Conservation (phyloP, 352 stramenopile genomes). For the Globisporangium ultimum region DNA sequence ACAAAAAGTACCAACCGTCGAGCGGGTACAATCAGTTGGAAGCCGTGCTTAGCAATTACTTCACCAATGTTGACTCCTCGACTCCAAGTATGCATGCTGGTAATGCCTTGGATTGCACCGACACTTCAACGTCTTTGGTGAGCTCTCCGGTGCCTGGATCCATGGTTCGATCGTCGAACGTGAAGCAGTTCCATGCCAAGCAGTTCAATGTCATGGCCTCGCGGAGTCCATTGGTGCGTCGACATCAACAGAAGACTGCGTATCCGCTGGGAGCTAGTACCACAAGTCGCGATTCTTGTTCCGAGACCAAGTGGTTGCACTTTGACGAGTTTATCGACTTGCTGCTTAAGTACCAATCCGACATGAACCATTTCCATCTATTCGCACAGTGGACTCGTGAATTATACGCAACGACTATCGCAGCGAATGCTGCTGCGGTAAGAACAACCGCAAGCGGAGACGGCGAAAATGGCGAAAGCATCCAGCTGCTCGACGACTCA, state of each 20-base stretch:
- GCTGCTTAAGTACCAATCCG: slow-evolving; percentile 50
- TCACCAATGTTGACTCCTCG: not conserved
- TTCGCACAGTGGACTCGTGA: slow-evolving; percentile 56
- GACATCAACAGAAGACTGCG: slow-evolving; percentile 6
- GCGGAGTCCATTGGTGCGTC: slow-evolving; percentile 43
- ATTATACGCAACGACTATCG: slow-evolving; percentile 32
- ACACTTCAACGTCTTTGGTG: not conserved
- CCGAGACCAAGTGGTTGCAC: slow-evolving; percentile 32
- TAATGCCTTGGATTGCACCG: not conserved
- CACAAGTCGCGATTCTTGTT: not conserved
- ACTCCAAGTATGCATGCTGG: not conserved
- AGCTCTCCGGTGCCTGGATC: not conserved
- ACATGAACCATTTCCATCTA: slow-evolving; percentile 68
- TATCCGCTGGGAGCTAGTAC: not conserved
- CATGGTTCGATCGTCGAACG: slow-evolving; percentile 42
- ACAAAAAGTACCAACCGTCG: slow-evolving; percentile 48
- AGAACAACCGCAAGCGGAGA: not conserved
- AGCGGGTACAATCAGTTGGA: slow-evolving; percentile 50
- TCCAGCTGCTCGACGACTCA: slow-evolving; percentile 36
- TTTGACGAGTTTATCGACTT: slow-evolving; percentile 60
- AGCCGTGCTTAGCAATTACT: slow-evolving; percentile 41
- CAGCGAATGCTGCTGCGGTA: not conserved
- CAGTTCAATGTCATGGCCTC: slow-evolving; percentile 44
- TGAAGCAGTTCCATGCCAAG: slow-evolving; percentile 57
- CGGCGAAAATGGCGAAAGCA: not conserved